Evolutionary conservation across 352 stramenopile genomes (phyloP).

Genomic region (Phytophthora sp.): DNA sequence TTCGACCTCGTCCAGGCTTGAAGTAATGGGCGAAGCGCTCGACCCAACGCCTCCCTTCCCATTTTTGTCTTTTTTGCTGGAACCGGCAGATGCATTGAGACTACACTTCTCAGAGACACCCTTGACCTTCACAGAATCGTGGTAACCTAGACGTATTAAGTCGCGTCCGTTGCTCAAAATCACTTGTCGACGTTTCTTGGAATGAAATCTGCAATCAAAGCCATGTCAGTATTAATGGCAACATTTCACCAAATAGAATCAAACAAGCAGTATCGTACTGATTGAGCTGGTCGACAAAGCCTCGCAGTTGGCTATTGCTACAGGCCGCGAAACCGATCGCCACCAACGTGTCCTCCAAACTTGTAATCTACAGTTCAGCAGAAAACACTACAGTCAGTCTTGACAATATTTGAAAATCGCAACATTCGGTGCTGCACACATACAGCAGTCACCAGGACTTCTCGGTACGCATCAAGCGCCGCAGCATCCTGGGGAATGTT

Average conservation of each 20-base stretch:
- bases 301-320: slow-evolving; percentile 61
- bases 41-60: slow-evolving; percentile 8
- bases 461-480: slow-evolving; percentile 55
- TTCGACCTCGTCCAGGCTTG: slow-evolving; percentile 40
- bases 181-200: slow-evolving; percentile 69
- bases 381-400: slow-evolving; percentile 4
- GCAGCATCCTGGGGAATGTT: slow-evolving; percentile 71
- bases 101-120: slow-evolving; percentile 62
- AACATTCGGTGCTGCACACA: not conserved
- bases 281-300: slow-evolving; percentile 63
- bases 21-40: slow-evolving; percentile 3
- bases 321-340: slow-evolving; percentile 56
- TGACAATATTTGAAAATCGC: not conserved
- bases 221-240: not conserved
- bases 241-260: not conserved
- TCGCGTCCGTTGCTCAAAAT: slow-evolving; percentile 60
- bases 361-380: slow-evolving; percentile 43
- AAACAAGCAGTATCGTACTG: slow-evolving; percentile 43
- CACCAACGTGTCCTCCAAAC: slow-evolving; percentile 55
- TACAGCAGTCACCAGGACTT: slow-evolving; percentile 50
- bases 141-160: slow-evolving; percentile 64
- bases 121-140: slow-evolving; percentile 66
- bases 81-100: slow-evolving; percentile 43
- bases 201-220: slow-evolving; percentile 53
- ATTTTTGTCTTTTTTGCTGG: slow-evolving; percentile 46